phyloP scores from a whole-genome alignment of 257 asterid genomes.

The Solanum tarijense region DNA sequence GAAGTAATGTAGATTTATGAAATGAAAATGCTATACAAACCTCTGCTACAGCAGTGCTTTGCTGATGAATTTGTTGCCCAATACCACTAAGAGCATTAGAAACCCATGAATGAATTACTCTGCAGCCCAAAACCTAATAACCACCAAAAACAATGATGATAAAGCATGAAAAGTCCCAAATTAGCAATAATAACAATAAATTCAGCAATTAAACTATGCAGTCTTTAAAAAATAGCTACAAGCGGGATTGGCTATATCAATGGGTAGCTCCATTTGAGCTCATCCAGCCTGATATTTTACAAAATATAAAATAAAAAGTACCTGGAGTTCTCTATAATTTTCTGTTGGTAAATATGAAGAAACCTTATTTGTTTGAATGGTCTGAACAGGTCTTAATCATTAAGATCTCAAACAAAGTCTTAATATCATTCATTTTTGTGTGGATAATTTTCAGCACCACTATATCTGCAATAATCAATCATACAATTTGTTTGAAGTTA shows the following conservation, averaged over 20 bases:
- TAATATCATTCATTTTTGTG: background rate
- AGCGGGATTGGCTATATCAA: background rate
- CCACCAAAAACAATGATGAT: constrained; percentile 39
- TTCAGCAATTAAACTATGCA: background rate
- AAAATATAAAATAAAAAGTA: background rate
- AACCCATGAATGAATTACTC: constrained; percentile 74
- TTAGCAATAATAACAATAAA: background rate
- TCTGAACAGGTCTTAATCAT: background rate
- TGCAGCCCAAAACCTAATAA: constrained; percentile 77
- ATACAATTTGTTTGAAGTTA: background rate
- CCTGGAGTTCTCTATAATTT: background rate
- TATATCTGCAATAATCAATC: background rate
- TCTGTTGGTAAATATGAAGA: background rate
- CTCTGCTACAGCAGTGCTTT: constrained; percentile 41
- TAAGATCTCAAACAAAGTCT: background rate
- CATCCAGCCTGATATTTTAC: background rate
- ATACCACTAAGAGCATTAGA: constrained; percentile 50
- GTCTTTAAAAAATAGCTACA: background rate
- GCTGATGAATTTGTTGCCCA: constrained; percentile 44
- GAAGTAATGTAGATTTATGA: background rate
- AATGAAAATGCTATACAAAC: constrained; percentile 25
- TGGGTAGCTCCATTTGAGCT: background rate
- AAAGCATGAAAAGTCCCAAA: constrained; percentile 12
- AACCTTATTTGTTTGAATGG: background rate
- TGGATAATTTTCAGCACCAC: background rate